Conservation (phyloP, 2,329 filamentous ascomycete species). For the Atkinsonella hypoxylon region DNA sequence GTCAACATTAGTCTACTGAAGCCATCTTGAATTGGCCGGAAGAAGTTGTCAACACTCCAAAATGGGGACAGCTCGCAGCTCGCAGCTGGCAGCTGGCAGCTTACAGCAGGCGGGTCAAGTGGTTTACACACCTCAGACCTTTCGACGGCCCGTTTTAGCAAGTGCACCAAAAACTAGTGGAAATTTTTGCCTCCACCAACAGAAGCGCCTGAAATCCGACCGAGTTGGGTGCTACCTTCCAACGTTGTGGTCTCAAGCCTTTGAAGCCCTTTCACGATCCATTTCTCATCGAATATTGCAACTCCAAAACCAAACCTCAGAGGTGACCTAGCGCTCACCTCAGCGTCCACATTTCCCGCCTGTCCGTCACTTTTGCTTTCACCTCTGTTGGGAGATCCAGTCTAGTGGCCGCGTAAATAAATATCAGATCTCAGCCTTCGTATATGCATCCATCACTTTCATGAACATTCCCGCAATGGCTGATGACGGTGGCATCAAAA, state of each 20-base stretch:
- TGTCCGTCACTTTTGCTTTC: background rate
- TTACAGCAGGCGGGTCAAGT: background rate
- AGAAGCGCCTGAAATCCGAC: background rate
- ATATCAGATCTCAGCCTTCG: background rate
- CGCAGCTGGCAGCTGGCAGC: background rate
- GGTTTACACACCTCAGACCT: background rate
- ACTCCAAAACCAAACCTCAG: too few relatives aligned
- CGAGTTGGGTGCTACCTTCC: background rate
- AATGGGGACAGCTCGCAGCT: too few relatives aligned
- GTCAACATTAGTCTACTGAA: too few relatives aligned
- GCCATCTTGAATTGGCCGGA: too few relatives aligned
- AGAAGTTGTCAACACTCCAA: too few relatives aligned
- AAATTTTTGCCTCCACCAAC: conserved; percentile 7
- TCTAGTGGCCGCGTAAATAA: background rate
- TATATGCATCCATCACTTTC: background rate
- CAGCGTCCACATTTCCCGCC: too few relatives aligned
- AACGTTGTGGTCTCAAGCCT: background rate
- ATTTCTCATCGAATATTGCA: too few relatives aligned
- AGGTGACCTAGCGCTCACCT: too few relatives aligned
- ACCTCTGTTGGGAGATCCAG: background rate
- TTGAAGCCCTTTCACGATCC: too few relatives aligned
- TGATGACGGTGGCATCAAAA: conserved; percentile 13
- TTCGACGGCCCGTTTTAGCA: background rate
- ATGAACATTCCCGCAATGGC: conserved; percentile 13
- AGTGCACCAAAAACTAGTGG: background rate